Conservation (phyloP, 2,329 filamentous ascomycete genomes). For the Aaosphaeria pasadenensis region DNA sequence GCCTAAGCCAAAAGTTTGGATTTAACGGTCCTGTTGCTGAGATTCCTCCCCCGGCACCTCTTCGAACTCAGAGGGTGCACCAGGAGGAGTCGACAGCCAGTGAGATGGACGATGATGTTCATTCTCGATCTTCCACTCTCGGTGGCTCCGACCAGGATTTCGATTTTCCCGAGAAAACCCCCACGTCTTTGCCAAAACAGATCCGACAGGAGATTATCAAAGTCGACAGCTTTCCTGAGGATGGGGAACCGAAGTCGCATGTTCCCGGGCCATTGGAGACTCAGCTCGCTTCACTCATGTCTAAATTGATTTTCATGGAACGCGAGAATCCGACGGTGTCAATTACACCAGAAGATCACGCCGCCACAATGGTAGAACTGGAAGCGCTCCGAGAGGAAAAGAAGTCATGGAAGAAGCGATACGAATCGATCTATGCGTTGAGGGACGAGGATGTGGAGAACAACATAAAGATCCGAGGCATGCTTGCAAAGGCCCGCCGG, state of each 20-base stretch:
- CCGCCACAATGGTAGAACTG: slow-evolving; percentile 26
- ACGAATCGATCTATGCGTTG: slow-evolving; percentile 41
- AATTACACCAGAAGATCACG: slow-evolving; percentile 38
- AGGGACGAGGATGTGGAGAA: slow-evolving; percentile 44
- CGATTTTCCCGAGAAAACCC: slow-evolving; percentile 27
- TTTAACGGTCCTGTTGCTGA: slow-evolving; percentile 8
- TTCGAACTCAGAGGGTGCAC: slow-evolving; percentile 12
- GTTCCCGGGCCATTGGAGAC: slow-evolving; percentile 34
- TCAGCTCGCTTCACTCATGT: slow-evolving; percentile 35
- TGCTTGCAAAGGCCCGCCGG: slow-evolving; percentile 39
- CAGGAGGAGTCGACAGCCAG: slow-evolving; percentile 8
- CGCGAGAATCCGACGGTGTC: slow-evolving; percentile 30
- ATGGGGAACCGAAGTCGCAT: slow-evolving; percentile 10
- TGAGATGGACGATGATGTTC: slow-evolving; percentile 28
- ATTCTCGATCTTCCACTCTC: slow-evolving; percentile 32
- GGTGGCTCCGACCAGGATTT: slow-evolving; percentile 28
- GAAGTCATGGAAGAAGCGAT: slow-evolving; percentile 30
- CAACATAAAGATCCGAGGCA: slow-evolving; percentile 39
- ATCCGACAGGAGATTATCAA: slow-evolving; percentile 1
- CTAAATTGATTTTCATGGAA: slow-evolving; percentile 36
- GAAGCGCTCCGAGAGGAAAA: slow-evolving; percentile 38
- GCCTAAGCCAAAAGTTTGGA: slow-evolving; percentile 24
- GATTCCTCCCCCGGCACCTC: slow-evolving; percentile 8
- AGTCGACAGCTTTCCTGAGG: slow-evolving; percentile 11
- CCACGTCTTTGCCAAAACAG: slow-evolving; percentile 15